phyloP scores from a whole-genome alignment of 1,284 basidiomycete genomes.

The Paramarasmius palmivorus region DNA sequence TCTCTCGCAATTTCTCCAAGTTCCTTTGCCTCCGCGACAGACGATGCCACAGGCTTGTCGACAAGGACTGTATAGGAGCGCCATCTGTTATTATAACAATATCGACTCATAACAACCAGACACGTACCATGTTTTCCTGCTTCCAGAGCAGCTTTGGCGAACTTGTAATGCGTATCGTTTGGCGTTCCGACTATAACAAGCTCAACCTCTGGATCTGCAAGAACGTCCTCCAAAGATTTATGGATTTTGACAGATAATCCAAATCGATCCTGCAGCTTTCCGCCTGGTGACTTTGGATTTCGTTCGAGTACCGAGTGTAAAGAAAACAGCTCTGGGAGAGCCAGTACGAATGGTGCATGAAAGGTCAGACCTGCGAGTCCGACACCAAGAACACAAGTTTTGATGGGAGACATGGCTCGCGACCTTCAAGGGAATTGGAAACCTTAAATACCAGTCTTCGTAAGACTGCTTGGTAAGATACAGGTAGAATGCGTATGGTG shows the following conservation, averaged over 20 bases:
- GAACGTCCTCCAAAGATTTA: slow-evolving; percentile 53
- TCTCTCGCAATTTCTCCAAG: slow-evolving; percentile 66
- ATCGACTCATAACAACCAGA: not conserved
- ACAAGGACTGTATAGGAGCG: slow-evolving; percentile 55
- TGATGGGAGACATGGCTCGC: slow-evolving; percentile 54
- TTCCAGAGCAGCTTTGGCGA: slow-evolving; percentile 63
- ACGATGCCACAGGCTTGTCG: slow-evolving; percentile 83
- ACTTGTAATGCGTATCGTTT: slow-evolving; percentile 77
- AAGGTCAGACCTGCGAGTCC: slow-evolving; percentile 78
- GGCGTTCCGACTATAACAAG: slow-evolving; percentile 77
- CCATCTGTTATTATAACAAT: not conserved
- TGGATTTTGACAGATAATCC: slow-evolving; percentile 59
- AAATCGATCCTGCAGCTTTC: slow-evolving; percentile 65
- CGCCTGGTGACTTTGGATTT: slow-evolving; percentile 56
- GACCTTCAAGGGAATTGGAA: too few relatives aligned
- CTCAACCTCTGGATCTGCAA: slow-evolving; percentile 62
- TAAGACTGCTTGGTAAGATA: too few relatives aligned
- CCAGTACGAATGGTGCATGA: slow-evolving; percentile 77
- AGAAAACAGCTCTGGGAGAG: slow-evolving; percentile 72
- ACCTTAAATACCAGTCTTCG: too few relatives aligned
- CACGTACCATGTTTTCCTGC: slow-evolving; percentile 77
- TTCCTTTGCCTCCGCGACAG: slow-evolving; percentile 63
- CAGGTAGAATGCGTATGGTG: too few relatives aligned
- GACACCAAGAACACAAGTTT: slow-evolving; percentile 73
- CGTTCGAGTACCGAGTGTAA: slow-evolving; percentile 70